Evolutionary conservation across 768 basidiomycete genomes (phyloP), one percentile per base, ranked within the genome.

Genomic region (Termitomyces sp.): DNA sequence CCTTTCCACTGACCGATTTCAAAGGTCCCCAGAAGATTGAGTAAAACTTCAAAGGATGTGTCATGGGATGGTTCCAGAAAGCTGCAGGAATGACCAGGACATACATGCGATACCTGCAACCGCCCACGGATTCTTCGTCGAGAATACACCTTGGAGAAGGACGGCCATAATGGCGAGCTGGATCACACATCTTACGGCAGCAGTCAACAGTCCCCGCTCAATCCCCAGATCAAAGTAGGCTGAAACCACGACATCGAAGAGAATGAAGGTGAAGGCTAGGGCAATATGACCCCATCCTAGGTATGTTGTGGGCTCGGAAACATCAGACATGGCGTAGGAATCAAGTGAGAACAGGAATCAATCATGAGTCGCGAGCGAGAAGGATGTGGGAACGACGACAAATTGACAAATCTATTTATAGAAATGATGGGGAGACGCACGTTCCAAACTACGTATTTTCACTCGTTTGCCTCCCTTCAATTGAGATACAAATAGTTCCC

Each of bases 101-200:
- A 68, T 68, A 90, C 89, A 76, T 10, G 83, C 84, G 55, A 94
- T 90, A 0, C 80, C 83, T 3, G 79, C 83, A 0, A 94, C 90
- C 9, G 79, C 84, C 84, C 84, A 90, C 1, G 86, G 79, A 61
- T 86, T 86, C 41, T 90, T 76, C 2, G 87, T 82, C 59, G 86
- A 84, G 65, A 94, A 94, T 4, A 94, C 87, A 31, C 77, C 78
- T 59, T 88, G 83, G 22, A 94, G 69, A 8, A 93, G 65, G 24
- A 84, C 71, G 0, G 85, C 88, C 59, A 94, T 87, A 14, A 92
- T 69, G 16, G 84, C 82, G 22, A 95, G 81, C 72, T 95, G 93
- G 9, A 88, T 71, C 20, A 90, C 74, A 67, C 93, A 95, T 68
- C 93, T 75, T 43, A 85, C 56, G 0, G 90, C 85, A 0, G 91